Evolutionary conservation across 1,284 basidiomycete species (phyloP), one percentile per base, ranked within the genome.

Genomic region (Cryptococcus depauperatus): DNA sequence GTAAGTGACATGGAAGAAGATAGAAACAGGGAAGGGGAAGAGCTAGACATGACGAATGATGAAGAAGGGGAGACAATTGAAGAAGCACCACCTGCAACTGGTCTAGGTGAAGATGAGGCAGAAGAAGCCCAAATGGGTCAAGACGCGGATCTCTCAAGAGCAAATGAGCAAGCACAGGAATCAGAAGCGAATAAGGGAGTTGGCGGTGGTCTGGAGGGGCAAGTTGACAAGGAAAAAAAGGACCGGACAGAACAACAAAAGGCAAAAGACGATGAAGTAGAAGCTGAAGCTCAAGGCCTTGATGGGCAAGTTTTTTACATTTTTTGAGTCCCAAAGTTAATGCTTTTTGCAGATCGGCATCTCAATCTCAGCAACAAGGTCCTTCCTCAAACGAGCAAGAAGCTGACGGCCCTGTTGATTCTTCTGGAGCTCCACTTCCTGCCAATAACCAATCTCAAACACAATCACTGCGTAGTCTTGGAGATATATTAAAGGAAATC

Each of bases 401-500:
- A 37, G 56, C 55, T 8, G 57, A 68, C 37, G 68, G 66, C 19
- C 58, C 68, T 0, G 50, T 62, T 27, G 66, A 69, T 34, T 55
- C 60, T 10, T 46, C 52, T 19, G 67, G 66, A 13, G 66, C 64
- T 0, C 64, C 67, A 11, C 46, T 66, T 3, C 59, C 67, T 13
- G 45, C 57, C 16, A 54, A 63, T 35, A 44, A 54, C 29, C 30
- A 42, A 4, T 47, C 46, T 34, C 58, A 60, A 18, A 74, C 74
- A 28, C 84, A 89, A 57, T 81, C 85, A 4, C 72, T 84, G 23
- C 85, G 90, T 45, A 84, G 80, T 51, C 79, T 93, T 3, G 91
- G 90, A 29, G 92, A 97, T 63, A 79, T 86, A 1, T 69, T 90
- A 45, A 79, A 85, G 55, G 85, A 92, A 60, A 86, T 96, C 54